Conservation (phyloP, 1,284 basidiomycete genomes). For the Ustilago vetiveriae region DNA sequence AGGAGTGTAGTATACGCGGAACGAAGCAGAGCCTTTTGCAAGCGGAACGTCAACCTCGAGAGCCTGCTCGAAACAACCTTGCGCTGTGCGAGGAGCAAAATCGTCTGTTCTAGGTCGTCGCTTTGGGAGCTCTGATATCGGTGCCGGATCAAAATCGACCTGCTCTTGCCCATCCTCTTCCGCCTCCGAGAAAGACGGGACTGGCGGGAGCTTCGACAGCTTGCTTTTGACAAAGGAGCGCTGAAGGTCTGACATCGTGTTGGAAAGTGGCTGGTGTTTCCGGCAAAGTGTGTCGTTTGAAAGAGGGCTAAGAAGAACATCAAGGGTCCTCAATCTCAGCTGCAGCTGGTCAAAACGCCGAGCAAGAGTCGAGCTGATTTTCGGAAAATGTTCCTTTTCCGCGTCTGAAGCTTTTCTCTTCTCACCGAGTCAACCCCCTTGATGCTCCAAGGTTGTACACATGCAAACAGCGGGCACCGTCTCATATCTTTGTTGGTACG, state of each 20-base stretch:
- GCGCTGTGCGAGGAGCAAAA: conserved; percentile 51
- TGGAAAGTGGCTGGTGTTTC: no score
- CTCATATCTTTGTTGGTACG: no score
- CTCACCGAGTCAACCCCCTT: no score
- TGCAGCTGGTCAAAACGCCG: no score
- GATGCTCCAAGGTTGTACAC: no score
- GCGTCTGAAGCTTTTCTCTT: no score
- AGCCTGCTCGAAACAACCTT: conserved; percentile 61
- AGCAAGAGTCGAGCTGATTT: no score
- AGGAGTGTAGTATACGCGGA: conserved; percentile 69
- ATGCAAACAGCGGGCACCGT: no score
- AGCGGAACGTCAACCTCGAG: conserved; percentile 59
- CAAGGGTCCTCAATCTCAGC: no score
- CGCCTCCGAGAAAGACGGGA: conserved; percentile 32
- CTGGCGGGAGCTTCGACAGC: conserved; percentile 38
- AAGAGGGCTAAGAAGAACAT: no score
- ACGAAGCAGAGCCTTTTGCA: conserved; percentile 12
- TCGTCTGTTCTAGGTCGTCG: conserved; percentile 13
- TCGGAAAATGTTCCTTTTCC: no score
- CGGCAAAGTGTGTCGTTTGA: no score
- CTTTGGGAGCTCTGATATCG: neutral
- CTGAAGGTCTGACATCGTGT: conserved; percentile 38
- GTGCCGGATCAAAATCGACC: conserved; percentile 5
- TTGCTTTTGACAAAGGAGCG: conserved; percentile 43
- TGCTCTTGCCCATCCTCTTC: conserved; percentile 11